These are phyloP conservation scores for Salmacisia buchloeana DNA, from an alignment of 1,284 basidiomycete genomes.

Conservation along the genomic window DNA sequence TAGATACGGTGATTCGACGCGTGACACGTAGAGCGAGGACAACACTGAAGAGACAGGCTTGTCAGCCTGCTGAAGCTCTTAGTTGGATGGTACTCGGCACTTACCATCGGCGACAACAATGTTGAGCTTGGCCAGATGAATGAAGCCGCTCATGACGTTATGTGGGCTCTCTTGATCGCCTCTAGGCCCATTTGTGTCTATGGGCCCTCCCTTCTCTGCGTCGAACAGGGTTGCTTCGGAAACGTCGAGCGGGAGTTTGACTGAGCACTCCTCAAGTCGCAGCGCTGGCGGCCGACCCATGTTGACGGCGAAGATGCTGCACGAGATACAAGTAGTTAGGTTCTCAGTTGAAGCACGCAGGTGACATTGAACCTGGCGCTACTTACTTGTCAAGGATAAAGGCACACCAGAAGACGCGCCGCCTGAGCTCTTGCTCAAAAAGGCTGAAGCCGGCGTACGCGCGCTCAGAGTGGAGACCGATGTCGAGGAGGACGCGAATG, in stretches of 20 bases:
- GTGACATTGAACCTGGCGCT: too few species aligned
- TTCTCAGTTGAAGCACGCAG: too few species aligned
- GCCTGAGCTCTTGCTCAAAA: conserved; percentile 35
- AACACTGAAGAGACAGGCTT: conserved; percentile 19
- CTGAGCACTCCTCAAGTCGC: conserved; percentile 32
- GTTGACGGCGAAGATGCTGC: conserved; percentile 36
- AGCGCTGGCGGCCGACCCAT: conserved; percentile 38
- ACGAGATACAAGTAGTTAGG: too few species aligned
- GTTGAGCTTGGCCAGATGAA: conserved; percentile 40
- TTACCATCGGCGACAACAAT: conserved; percentile 29
- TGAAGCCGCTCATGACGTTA: conserved; percentile 31
- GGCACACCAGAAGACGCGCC: conserved; percentile 38
- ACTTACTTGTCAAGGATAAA: conserved; percentile 28
- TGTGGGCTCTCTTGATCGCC: conserved; percentile 7
- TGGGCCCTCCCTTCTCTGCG: conserved; percentile 14
- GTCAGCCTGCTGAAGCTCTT: not conserved
- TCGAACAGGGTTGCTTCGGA: conserved; percentile 14
- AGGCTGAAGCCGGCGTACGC: conserved; percentile 32
- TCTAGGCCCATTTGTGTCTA: conserved; percentile 6
- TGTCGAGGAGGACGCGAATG: conserved; percentile 38
- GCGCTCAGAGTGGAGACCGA: conserved; percentile 40
- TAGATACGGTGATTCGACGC: conserved; percentile 14
- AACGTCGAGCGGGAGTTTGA: conserved; percentile 30
- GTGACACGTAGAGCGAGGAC: conserved; percentile 26
- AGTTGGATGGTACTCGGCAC: not conserved